phyloP scores from a whole-genome alignment of 176 grass and related monocot species.

The Elymus sibiricus region DNA sequence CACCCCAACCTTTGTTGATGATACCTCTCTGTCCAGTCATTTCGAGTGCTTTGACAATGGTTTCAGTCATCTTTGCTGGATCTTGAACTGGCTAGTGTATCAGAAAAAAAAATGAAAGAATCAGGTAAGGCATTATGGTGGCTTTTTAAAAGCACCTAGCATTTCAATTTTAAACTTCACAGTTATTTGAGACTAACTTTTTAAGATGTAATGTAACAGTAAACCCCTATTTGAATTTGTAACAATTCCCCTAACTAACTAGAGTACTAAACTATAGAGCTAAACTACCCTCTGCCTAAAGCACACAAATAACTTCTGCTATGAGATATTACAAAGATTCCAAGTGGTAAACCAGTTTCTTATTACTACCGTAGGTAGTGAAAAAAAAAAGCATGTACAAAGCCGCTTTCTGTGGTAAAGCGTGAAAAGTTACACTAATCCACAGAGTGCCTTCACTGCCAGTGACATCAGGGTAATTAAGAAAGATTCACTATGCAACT shows the following conservation, averaged over 20 bases:
- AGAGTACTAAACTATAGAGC: not conserved
- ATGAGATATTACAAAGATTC: constrained; percentile 4
- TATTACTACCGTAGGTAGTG: not conserved
- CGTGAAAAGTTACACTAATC: not conserved
- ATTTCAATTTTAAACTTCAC: not conserved
- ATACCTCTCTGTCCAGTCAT: constrained; percentile 85
- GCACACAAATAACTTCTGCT: not conserved
- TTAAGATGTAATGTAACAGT: not conserved
- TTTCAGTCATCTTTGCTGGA: constrained; percentile 83
- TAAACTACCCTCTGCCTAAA: not conserved
- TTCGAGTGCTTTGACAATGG: constrained; percentile 80
- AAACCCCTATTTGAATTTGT: not conserved
- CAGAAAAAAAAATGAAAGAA: constrained; percentile 6
- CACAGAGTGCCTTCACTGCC: not conserved
- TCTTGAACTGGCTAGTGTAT: constrained; percentile 89
- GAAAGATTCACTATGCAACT: not conserved
- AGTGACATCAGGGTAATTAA: not conserved
- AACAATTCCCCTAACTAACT: not conserved
- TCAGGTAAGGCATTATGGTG: not conserved
- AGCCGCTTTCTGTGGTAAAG: constrained; percentile 6
- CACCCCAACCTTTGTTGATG: constrained; percentile 98
- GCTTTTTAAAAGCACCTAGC: not conserved
- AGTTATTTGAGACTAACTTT: not conserved
- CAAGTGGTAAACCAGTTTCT: not conserved
- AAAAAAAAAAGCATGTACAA: constrained; percentile 12